Percentiles rank a stretch among this genome's conserved stretches.
These are phyloP conservation scores for Colletotrichum cuscutae DNA, from an alignment of 2,329 filamentous ascomycete genomes.

Conservation along the genomic window DNA sequence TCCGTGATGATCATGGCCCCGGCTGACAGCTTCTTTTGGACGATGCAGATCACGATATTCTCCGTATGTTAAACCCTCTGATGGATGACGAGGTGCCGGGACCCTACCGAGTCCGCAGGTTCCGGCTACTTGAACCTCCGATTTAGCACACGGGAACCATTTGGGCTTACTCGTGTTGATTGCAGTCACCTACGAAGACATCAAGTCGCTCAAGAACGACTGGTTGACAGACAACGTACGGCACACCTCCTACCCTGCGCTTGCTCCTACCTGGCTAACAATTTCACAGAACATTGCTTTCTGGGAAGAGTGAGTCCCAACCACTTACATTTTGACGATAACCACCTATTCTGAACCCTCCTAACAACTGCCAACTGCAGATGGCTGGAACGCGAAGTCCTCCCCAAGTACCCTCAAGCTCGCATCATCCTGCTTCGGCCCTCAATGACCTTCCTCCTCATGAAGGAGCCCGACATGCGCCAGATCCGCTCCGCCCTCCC, in stretches of 20 bases:
- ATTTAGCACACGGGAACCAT: background rate
- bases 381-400: constrained; percentile 89
- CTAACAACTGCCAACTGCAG: constrained; percentile 47
- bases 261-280: constrained; percentile 39
- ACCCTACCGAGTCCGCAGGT: background rate
- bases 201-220: constrained; percentile 88
- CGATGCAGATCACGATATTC: constrained; percentile 45
- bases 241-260: background rate
- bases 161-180: constrained; percentile 12
- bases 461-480: constrained; percentile 73
- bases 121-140: background rate
- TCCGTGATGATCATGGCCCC: no score
- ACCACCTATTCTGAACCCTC: background rate
- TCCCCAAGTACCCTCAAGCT: constrained; percentile 81
- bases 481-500: constrained; percentile 76
- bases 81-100: background rate
- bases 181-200: constrained; percentile 86
- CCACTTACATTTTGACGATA: no score
- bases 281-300: constrained; percentile 84
- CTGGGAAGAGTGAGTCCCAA: constrained; percentile 84
- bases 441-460: constrained; percentile 91
- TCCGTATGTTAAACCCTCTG: constrained; percentile 31
- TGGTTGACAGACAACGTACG: constrained; percentile 96
- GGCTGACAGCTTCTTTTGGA: constrained; percentile 16
- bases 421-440: constrained; percentile 92